Conservation (phyloP, 1,284 basidiomycete species). For the Phaffia rhodozyma region DNA sequence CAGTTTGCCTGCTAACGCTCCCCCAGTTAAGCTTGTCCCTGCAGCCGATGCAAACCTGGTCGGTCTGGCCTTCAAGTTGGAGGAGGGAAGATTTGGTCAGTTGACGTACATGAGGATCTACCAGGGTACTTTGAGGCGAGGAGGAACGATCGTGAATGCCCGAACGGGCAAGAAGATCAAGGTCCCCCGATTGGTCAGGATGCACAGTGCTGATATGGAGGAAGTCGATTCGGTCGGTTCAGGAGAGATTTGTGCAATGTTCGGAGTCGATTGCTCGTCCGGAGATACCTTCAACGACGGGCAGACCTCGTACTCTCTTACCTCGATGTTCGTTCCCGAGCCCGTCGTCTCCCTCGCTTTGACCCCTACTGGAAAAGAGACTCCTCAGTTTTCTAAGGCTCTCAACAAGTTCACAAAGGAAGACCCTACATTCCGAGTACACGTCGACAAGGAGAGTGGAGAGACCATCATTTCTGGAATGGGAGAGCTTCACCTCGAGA, state of each 20-base stretch:
- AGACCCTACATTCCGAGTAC: conserved; percentile 97
- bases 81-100: conserved; percentile 95
- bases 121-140: conserved; percentile 81
- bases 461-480: conserved; percentile 99
- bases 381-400: conserved; percentile 90
- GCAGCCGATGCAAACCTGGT: conserved; percentile 78
- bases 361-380: conserved; percentile 82
- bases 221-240: conserved; percentile 89
- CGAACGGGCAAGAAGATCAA: conserved; percentile 96
- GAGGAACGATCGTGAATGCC: conserved; percentile 79
- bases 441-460: conserved; percentile 64
- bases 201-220: conserved; percentile 99
- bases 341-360: conserved; percentile 95
- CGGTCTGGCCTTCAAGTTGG: conserved; percentile 94
- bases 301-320: conserved; percentile 76
- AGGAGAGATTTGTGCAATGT: conserved; percentile 99
- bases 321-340: conserved; percentile 96
- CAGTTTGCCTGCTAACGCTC: conserved; percentile 50
- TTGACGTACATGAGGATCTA: conserved; percentile 99
- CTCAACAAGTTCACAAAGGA: conserved; percentile 98
- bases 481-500: conserved; percentile 98
- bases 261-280: conserved; percentile 96
- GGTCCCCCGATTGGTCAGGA: conserved; percentile 89
- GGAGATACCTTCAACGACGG: conserved; percentile 98
- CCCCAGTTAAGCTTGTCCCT: conserved; percentile 62